Evolutionary conservation across 345 rosid species (phyloP).

Genomic region (Pugionium cornutum): DNA sequence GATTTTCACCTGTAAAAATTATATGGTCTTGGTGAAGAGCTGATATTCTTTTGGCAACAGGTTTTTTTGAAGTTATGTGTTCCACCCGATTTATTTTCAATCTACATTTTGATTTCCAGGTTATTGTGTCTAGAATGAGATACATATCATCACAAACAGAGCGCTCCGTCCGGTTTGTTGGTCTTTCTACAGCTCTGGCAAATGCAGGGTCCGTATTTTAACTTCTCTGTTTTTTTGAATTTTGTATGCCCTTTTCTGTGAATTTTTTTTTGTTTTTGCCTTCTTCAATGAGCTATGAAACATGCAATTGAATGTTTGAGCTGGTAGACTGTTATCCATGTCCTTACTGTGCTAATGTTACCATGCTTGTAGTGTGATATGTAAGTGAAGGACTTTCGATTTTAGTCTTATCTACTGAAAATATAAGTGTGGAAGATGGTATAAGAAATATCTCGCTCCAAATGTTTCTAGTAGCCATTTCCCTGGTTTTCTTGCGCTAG

Average conservation of each 20-base stretch:
- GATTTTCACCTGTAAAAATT: conserved; percentile 14
- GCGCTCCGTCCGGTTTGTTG: conserved; percentile 83
- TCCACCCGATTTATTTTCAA: conserved; percentile 11
- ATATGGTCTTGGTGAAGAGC: conserved; percentile 22
- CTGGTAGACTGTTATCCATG: conserved; percentile 21
- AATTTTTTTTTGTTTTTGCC: conserved; percentile 7
- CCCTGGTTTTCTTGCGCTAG: conserved; percentile 11
- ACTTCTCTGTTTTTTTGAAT: conserved; percentile 12
- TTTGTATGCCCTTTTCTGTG: conserved; percentile 19
- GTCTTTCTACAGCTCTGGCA: conserved; percentile 97
- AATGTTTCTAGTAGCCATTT: neutral
- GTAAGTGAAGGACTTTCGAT: conserved; percentile 1
- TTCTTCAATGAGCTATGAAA: conserved; percentile 11
- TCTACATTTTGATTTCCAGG: conserved; percentile 49
- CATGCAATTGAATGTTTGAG: conserved; percentile 23
- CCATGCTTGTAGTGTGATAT: conserved; percentile 1
- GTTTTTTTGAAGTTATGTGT: neutral
- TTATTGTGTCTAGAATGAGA: conserved; percentile 98
- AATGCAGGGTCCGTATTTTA: conserved; percentile 73
- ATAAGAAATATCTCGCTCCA: conserved; percentile 7
- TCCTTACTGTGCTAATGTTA: conserved; percentile 15
- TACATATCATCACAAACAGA: conserved; percentile 99
- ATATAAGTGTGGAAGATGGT: conserved; percentile 6
- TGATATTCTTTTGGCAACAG: conserved; percentile 9
- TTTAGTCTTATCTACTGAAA: conserved; percentile 14